These are phyloP conservation scores for Monilinia aucupariae DNA, from an alignment of 2,329 filamentous ascomycete genomes.

Conservation along the genomic window DNA sequence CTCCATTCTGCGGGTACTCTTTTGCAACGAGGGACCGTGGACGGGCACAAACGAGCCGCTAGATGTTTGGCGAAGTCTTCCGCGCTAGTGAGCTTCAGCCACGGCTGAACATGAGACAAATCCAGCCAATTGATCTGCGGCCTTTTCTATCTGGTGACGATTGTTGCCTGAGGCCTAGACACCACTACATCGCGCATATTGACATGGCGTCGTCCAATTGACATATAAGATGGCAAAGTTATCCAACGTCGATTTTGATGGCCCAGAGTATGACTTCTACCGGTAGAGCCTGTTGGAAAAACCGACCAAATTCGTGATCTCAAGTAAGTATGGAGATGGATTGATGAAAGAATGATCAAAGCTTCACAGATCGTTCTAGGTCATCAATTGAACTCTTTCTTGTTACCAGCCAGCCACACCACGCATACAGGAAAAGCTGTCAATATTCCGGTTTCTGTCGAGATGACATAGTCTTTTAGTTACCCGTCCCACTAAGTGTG, in stretches of 20 bases:
- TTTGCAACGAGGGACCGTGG: too few species aligned
- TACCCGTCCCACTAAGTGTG: not conserved
- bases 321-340: not conserved
- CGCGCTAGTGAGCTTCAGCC: slow-evolving; percentile 8
- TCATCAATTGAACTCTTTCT: not conserved
- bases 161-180: slow-evolving; percentile 6
- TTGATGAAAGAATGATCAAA: not conserved
- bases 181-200: not conserved
- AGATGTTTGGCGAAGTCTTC: not conserved
- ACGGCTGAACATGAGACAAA: slow-evolving; percentile 13
- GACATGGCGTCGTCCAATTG: slow-evolving; percentile 11
- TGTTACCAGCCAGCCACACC: not conserved
- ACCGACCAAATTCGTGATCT: not conserved
- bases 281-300: not conserved
- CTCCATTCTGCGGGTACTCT: too few species aligned
- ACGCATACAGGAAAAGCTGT: slow-evolving; percentile 1
- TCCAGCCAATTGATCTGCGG: slow-evolving; percentile 6
- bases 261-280: not conserved
- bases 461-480: not conserved
- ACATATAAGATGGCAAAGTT: too few species aligned
- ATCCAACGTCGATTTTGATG: not conserved
- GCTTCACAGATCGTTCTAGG: not conserved
- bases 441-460: not conserved
- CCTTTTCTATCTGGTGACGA: not conserved
- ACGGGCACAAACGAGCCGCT: not conserved